A percentile compares a stretch with the other conserved stretches of the same genome.
Conservation (phyloP, 2,329 filamentous ascomycete species). For the Penicillium freii region DNA sequence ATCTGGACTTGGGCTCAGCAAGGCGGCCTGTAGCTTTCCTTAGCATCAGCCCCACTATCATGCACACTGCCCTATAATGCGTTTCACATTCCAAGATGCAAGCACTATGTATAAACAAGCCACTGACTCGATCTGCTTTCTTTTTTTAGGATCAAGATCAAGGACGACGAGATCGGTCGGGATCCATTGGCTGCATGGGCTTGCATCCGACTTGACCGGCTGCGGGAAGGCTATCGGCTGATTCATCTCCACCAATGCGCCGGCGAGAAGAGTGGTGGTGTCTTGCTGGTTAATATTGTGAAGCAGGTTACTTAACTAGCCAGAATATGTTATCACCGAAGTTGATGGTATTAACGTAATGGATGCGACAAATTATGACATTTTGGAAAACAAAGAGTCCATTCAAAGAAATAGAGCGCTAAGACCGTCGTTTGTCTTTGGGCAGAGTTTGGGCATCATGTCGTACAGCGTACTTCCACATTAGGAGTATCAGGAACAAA, state of each 20-base stretch:
- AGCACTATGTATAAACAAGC: background rate
- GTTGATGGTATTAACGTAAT: background rate
- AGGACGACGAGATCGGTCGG: conserved; percentile 76
- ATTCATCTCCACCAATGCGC: conserved; percentile 70
- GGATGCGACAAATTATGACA: background rate
- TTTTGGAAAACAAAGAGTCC: background rate
- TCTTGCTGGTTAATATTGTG: conserved; percentile 70
- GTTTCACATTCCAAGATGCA: background rate
- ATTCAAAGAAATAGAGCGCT: background rate
- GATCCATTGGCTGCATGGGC: conserved; percentile 85
- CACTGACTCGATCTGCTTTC: background rate
- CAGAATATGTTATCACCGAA: background rate
- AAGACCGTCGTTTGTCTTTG: background rate
- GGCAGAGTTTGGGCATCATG: conserved; percentile 4
- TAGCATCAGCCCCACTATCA: background rate
- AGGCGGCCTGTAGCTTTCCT: background rate
- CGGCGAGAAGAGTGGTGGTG: conserved; percentile 64
- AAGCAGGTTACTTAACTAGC: conserved; percentile 48
- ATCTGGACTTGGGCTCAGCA: background rate
- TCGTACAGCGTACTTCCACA: background rate
- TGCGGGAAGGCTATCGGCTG: conserved; percentile 73
- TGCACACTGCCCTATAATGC: background rate
- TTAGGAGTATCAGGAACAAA: background rate
- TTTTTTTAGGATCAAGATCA: conserved; percentile 68
- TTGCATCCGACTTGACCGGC: conserved; percentile 78